These are phyloP conservation scores for Alnus rubra DNA, from an alignment of 306 rosid genomes.

Conservation along the genomic window DNA sequence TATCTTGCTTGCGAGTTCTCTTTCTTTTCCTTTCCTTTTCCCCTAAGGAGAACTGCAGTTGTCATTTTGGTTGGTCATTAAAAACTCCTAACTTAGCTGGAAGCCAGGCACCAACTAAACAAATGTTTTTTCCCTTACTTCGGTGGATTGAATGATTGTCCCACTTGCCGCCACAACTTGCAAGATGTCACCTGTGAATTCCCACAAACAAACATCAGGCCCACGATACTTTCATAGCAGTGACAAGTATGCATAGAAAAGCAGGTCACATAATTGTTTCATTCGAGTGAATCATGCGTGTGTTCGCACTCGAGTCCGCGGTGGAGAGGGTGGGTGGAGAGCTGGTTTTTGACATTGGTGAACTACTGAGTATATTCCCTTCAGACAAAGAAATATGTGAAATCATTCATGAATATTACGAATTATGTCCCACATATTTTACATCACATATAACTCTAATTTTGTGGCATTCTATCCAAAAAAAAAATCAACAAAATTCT, in stretches of 20 bases:
- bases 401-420: not conserved
- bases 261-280: not conserved
- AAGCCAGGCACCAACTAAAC: not conserved
- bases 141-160: constrained; percentile 96
- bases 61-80: not conserved
- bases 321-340: too few species aligned
- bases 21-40: not conserved
- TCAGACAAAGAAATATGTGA: not conserved
- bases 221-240: constrained; percentile 21
- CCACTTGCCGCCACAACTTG: constrained; percentile 98
- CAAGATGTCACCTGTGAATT: constrained; percentile 79
- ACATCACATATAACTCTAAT: not conserved
- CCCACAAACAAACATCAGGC: constrained; percentile 29
- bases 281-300: not conserved
- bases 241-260: not conserved
- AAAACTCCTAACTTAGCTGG: not conserved
- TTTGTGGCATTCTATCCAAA: not conserved
- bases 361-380: not conserved
- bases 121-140: constrained; percentile 59
- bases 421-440: not conserved
- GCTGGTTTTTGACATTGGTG: not conserved
- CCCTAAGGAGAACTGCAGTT: not conserved
- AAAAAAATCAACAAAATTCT: not conserved
- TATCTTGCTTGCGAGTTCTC: not conserved
- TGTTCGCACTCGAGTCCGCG: too few species aligned